Percentiles rank a stretch among this genome's conserved stretches.
phyloP scores from a whole-genome alignment of 495 filamentous ascomycete species.

The Letharia columbiana region DNA sequence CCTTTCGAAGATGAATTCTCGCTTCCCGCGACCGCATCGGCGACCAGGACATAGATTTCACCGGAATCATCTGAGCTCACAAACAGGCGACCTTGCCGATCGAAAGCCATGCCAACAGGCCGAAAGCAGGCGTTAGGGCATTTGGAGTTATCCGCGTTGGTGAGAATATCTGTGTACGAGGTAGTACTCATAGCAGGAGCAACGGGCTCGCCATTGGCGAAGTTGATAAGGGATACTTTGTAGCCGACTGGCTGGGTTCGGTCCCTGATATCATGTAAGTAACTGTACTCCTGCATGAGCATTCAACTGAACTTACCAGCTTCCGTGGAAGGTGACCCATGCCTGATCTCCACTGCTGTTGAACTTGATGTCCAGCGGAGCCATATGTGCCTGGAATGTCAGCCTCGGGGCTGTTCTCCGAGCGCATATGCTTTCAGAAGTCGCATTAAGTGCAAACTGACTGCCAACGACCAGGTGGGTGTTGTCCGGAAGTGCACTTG shows the following conservation, averaged over 20 bases:
- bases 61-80: slow-evolving; percentile 50
- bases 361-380: slow-evolving; percentile 56
- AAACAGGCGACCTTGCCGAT: slow-evolving; percentile 41
- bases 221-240: slow-evolving; percentile 41
- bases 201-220: slow-evolving; percentile 37
- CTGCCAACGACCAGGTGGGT: slow-evolving; percentile 24
- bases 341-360: slow-evolving; percentile 33
- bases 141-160: slow-evolving; percentile 35
- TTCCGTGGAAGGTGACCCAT: slow-evolving; percentile 48
- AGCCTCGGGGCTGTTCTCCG: slow-evolving; percentile 38
- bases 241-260: slow-evolving; percentile 48
- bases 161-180: slow-evolving; percentile 41
- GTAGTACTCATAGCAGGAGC: slow-evolving; percentile 33
- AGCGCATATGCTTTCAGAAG: slow-evolving; percentile 42
- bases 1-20: neutral
- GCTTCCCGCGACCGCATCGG: slow-evolving; percentile 7
- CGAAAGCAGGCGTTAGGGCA: slow-evolving; percentile 48
- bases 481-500: slow-evolving; percentile 34
- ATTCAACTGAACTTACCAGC: slow-evolving; percentile 33
- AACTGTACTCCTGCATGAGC: neutral
- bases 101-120: slow-evolving; percentile 47
- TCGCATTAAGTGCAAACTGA: slow-evolving; percentile 33
- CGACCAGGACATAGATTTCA: slow-evolving; percentile 46
- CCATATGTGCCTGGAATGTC: slow-evolving; percentile 51
- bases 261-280: slow-evolving; percentile 27